phyloP scores from a whole-genome alignment of 176 grass and related monocot genomes.

The Neostapfia colusana region DNA sequence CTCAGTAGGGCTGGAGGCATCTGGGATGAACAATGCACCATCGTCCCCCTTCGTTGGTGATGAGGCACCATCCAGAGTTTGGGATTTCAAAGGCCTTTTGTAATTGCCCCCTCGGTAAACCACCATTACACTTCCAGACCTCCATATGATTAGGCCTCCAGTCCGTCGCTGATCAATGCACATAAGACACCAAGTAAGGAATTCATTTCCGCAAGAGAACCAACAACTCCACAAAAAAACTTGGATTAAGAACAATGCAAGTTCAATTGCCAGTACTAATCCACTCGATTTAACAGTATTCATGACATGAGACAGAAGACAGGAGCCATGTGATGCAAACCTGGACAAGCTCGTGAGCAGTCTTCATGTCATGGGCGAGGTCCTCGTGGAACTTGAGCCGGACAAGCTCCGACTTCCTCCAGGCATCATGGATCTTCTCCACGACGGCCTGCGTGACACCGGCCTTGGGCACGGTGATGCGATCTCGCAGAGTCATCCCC shows the following conservation, averaged over 20 bases:
- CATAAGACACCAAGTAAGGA: neutral
- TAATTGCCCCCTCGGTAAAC: constrained; percentile 80
- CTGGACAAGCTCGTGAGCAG: constrained; percentile 88
- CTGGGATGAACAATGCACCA: constrained; percentile 64
- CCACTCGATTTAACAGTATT: neutral
- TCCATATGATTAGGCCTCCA: constrained; percentile 89
- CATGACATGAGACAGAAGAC: neutral
- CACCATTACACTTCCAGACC: constrained; percentile 95
- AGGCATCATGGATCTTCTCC: constrained; percentile 92
- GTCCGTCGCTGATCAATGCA: constrained; percentile 66
- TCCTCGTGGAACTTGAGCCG: constrained; percentile 93
- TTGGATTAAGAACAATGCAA: neutral
- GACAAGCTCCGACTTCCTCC: constrained; percentile 91
- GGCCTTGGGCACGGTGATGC: constrained; percentile 86
- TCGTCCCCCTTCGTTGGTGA: constrained; percentile 35
- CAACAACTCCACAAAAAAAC: neutral
- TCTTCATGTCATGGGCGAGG: constrained; percentile 88
- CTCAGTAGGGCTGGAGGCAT: constrained; percentile 41
- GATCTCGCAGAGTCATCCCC: constrained; percentile 74
- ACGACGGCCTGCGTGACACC: constrained; percentile 73
- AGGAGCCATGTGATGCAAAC: constrained; percentile 35
- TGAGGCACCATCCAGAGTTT: constrained; percentile 36
- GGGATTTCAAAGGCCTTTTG: constrained; percentile 59
- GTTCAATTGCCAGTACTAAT: neutral
- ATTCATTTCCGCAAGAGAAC: constrained; percentile 11